Percentiles rank a stretch among this genome's conserved stretches.
Conservation (phyloP, 148 eudicot genomes). For the Cornus florida region DNA sequence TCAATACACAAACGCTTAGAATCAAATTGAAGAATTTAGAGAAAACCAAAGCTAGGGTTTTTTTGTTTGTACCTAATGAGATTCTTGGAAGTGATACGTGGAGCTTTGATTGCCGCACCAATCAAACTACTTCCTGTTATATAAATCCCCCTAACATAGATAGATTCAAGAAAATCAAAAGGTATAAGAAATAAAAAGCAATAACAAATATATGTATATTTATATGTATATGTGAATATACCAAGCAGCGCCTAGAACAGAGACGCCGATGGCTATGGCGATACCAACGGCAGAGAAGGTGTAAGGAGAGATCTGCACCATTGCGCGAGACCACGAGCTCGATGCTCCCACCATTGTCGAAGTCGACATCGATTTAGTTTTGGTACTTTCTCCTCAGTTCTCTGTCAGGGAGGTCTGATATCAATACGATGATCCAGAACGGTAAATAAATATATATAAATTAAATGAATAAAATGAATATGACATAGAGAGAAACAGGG, state of each 20-base stretch:
- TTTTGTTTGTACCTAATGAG: conserved; percentile 58
- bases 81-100: conserved; percentile 89
- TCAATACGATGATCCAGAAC: neutral
- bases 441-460: neutral
- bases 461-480: no score
- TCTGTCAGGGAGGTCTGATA: neutral
- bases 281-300: conserved; percentile 88
- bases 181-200: neutral
- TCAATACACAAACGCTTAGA: neutral
- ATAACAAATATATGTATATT: neutral
- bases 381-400: neutral
- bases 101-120: conserved; percentile 95
- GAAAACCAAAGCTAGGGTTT: neutral
- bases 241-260: conserved; percentile 99
- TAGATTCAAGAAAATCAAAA: neutral
- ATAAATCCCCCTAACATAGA: conserved; percentile 71
- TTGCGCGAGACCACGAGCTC: conserved; percentile 77
- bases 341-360: conserved; percentile 35
- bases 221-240: conserved; percentile 8
- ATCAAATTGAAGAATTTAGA: neutral
- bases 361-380: neutral
- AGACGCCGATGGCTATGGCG: conserved; percentile 90
- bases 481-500: no score
- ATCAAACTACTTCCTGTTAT: conserved; percentile 99
- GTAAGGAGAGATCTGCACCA: conserved; percentile 90